These are phyloP conservation scores for Candida corydali DNA, from an alignment of 805 yeast species.

Conservation along the genomic window DNA sequence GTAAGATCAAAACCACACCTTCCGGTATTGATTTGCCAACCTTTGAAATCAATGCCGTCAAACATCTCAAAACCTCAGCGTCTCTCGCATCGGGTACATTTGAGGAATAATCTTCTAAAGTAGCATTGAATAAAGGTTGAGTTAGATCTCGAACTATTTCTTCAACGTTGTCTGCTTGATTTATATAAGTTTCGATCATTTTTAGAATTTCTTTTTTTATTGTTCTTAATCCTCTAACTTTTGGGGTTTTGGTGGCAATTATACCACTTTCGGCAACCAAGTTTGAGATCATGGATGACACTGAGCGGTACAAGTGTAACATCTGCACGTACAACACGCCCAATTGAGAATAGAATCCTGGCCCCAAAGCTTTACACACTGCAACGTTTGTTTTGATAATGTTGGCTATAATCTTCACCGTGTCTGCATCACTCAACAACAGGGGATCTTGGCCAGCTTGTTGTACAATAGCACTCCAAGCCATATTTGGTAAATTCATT, in stretches of 20 bases:
- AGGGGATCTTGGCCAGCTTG: slow-evolving; percentile 83
- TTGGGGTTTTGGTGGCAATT: slow-evolving; percentile 91
- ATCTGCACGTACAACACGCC: slow-evolving; percentile 83
- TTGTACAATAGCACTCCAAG: slow-evolving; percentile 87
- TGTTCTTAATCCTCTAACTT: slow-evolving; percentile 92
- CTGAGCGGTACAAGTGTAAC: slow-evolving; percentile 86
- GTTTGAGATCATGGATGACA: slow-evolving; percentile 77
- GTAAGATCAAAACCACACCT: slow-evolving; percentile 81
- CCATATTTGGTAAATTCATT: slow-evolving; percentile 90
- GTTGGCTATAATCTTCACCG: slow-evolving; percentile 89
- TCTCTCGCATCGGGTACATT: slow-evolving; percentile 96
- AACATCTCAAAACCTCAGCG: slow-evolving; percentile 94
- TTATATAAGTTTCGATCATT: slow-evolving; percentile 81
- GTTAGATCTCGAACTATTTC: slow-evolving; percentile 80
- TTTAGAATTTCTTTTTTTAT: slow-evolving; percentile 91
- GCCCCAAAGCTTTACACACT: slow-evolving; percentile 91
- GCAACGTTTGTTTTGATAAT: slow-evolving; percentile 93
- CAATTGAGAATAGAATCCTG: slow-evolving; percentile 84
- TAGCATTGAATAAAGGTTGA: slow-evolving; percentile 78
- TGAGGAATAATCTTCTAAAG: slow-evolving; percentile 80
- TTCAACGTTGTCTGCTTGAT: slow-evolving; percentile 80
- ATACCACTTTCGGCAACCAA: slow-evolving; percentile 76
- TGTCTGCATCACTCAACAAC: slow-evolving; percentile 70
- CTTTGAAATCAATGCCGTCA: slow-evolving; percentile 82
- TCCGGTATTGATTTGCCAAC: slow-evolving; percentile 87